Conservation (phyloP, 768 basidiomycete species). For the Boletus rufocinnamomeus region DNA sequence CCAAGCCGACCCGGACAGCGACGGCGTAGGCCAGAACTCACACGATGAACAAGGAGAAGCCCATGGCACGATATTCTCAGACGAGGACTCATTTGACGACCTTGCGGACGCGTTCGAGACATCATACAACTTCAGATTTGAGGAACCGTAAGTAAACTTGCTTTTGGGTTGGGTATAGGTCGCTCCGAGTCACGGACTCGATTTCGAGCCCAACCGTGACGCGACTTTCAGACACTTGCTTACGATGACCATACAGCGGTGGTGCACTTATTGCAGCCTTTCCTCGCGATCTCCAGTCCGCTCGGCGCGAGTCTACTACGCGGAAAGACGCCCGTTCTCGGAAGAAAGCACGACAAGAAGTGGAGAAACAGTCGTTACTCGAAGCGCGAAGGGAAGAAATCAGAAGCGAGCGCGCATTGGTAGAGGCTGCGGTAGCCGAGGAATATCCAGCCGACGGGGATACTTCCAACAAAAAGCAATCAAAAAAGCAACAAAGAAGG, state of each 20-base stretch:
- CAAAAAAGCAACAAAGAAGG: constrained; percentile 36
- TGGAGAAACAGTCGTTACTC: constrained; percentile 65
- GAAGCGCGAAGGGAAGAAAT: constrained; percentile 78
- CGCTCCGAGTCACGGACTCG: background rate
- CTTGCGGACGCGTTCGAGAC: constrained; percentile 90
- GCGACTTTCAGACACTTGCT: background rate
- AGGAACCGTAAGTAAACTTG: constrained; percentile 75
- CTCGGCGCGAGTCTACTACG: constrained; percentile 72
- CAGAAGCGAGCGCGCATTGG: constrained; percentile 63
- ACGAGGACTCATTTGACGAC: constrained; percentile 85
- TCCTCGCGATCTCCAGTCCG: constrained; percentile 70
- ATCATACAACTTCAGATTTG: constrained; percentile 98
- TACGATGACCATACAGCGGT: constrained; percentile 45
- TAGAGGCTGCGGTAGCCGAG: constrained; percentile 70
- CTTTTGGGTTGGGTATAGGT: background rate
- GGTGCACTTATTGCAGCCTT: constrained; percentile 67
- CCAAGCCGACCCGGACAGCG: constrained; percentile 19
- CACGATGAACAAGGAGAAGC: constrained; percentile 29
- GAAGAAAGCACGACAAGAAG: constrained; percentile 71
- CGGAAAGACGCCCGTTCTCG: constrained; percentile 86
- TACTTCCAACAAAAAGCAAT: constrained; percentile 53
- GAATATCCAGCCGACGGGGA: constrained; percentile 73
- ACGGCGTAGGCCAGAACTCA: constrained; percentile 8
- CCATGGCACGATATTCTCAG: constrained; percentile 40
- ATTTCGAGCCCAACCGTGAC: background rate